phyloP scores from a whole-genome alignment of 495 filamentous ascomycete genomes.

The Baudoinia panamericana region DNA sequence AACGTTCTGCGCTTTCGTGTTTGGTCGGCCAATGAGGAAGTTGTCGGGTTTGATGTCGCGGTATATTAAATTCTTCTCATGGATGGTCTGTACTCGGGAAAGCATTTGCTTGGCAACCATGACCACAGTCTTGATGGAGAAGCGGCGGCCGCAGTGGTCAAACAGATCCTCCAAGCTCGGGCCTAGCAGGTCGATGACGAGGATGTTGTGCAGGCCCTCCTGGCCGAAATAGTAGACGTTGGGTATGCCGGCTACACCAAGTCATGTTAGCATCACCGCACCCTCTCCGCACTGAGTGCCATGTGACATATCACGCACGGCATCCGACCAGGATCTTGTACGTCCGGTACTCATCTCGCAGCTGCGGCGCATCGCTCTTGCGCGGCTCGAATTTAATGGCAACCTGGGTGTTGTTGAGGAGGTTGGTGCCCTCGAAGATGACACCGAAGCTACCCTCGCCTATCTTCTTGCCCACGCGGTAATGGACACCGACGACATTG shows the following conservation, averaged over 20 bases:
- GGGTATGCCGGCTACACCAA: constrained; percentile 70
- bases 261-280: constrained; percentile 3
- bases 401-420: constrained; percentile 97
- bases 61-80: constrained; percentile 99
- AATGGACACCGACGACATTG: constrained; percentile 98
- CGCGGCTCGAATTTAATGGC: constrained; percentile 99
- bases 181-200: constrained; percentile 94
- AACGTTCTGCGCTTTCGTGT: constrained; percentile 86
- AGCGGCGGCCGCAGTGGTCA: constrained; percentile 91
- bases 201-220: constrained; percentile 97
- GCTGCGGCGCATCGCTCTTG: constrained; percentile 95
- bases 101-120: constrained; percentile 99
- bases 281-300: neutral
- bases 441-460: constrained; percentile 98
- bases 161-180: constrained; percentile 96
- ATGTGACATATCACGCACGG: constrained; percentile 69
- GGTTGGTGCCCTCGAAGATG: constrained; percentile 96
- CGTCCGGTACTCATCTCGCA: constrained; percentile 96
- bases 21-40: constrained; percentile 92
- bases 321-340: constrained; percentile 99
- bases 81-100: constrained; percentile 95
- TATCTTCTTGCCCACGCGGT: constrained; percentile 98
- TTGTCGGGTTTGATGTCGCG: constrained; percentile 99
- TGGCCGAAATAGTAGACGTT: constrained; percentile 99
- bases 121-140: constrained; percentile 92